phyloP scores from a whole-genome alignment of 768 basidiomycete genomes.

The Psilocybe cyanescens region DNA sequence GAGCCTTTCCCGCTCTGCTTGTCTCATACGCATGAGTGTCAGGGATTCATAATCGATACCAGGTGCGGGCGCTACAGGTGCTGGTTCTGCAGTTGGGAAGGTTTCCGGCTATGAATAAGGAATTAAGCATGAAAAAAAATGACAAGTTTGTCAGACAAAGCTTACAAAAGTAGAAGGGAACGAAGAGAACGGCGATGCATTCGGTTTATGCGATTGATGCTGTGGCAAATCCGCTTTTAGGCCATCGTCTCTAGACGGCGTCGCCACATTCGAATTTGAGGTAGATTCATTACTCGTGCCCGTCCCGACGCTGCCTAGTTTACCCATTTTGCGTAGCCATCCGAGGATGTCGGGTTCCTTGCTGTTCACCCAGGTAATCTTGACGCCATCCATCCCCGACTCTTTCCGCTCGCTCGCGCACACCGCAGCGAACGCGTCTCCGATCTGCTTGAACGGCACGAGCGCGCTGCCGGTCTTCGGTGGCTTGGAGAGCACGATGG shows the following conservation, averaged over 20 bases:
- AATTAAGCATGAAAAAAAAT: constrained; percentile 1
- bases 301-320: constrained; percentile 41
- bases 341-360: constrained; percentile 73
- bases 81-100: constrained; percentile 23
- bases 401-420: constrained; percentile 58
- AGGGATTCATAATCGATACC: constrained; percentile 79
- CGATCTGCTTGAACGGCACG: constrained; percentile 76
- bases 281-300: constrained; percentile 1
- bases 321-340: constrained; percentile 76
- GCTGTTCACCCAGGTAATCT: constrained; percentile 75
- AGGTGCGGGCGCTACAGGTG: constrained; percentile 26
- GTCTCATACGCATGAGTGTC: constrained; percentile 79
- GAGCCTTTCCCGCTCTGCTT: constrained; percentile 77
- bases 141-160: constrained; percentile 1
- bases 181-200: constrained; percentile 54
- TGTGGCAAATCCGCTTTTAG: constrained; percentile 32
- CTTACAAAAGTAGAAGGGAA: constrained; percentile 64
- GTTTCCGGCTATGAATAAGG: constrained; percentile 31
- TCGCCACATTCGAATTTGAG: constrained; percentile 4
- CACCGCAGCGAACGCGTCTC: constrained; percentile 77
- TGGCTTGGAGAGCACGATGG: constrained; percentile 69
- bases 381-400: constrained; percentile 60
- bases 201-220: constrained; percentile 27
- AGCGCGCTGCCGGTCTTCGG: constrained; percentile 72
- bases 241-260: constrained; percentile 6